phyloP scores from a whole-genome alignment of 75 land plant species.

The Picea sitchensis region DNA sequence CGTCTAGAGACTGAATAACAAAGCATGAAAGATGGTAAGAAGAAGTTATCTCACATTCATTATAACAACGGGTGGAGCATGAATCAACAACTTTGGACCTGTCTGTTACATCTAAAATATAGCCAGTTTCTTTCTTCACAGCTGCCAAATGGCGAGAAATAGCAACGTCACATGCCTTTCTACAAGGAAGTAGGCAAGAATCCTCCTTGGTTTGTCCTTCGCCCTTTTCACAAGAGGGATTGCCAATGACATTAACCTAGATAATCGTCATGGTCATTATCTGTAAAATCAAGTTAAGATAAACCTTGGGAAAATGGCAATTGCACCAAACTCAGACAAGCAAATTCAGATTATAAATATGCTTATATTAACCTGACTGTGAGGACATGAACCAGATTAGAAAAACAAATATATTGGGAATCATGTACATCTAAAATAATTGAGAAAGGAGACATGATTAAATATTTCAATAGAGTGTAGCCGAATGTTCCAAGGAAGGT shows the following conservation, averaged over 20 bases:
- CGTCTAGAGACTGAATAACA: not conserved
- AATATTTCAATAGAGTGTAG: too few relatives aligned
- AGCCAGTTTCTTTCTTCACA: slow-evolving; percentile 31
- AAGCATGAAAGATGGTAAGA: slow-evolving; percentile 1
- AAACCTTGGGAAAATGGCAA: not conserved
- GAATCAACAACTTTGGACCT: slow-evolving; percentile 20
- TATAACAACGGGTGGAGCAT: slow-evolving; percentile 29
- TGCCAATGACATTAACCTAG: slow-evolving; percentile 28
- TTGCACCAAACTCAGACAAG: too few relatives aligned
- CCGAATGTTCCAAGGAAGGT: too few relatives aligned
- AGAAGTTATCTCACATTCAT: slow-evolving; percentile 29
- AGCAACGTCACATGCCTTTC: slow-evolving; percentile 25
- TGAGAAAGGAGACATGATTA: not conserved
- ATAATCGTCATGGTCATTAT: not conserved
- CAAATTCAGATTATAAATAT: too few relatives aligned
- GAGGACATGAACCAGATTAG: not conserved
- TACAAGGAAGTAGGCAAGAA: slow-evolving; percentile 27
- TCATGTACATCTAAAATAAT: not conserved
- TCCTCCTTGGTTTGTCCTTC: slow-evolving; percentile 38
- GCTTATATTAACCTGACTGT: not conserved
- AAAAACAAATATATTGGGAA: not conserved
- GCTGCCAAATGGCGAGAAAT: slow-evolving; percentile 26
- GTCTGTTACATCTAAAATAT: slow-evolving; percentile 25
- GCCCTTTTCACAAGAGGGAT: slow-evolving; percentile 30
- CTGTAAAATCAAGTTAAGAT: not conserved